A percentile compares a stretch with the other conserved stretches of the same genome.
These are phyloP conservation scores for Thyridium curvatum DNA, from an alignment of 2,329 filamentous ascomycete genomes.

Conservation along the genomic window DNA sequence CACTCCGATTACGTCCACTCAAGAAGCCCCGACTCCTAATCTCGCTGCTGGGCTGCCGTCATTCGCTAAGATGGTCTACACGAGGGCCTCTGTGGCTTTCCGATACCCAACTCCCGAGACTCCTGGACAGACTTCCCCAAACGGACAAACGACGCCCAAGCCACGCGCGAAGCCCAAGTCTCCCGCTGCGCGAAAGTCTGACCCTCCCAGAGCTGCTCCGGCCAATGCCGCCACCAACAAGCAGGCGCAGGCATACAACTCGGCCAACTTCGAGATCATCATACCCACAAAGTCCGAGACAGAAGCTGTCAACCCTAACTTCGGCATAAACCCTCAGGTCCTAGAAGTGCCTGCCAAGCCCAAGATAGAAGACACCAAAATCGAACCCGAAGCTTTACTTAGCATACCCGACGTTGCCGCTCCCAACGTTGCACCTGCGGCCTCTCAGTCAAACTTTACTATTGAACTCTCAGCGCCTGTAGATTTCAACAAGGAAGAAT, in stretches of 20 bases:
- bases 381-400: too few relatives aligned
- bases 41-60: constrained; percentile 40
- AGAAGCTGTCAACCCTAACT: constrained; percentile 8
- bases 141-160: constrained; percentile 19
- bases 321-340: neutral
- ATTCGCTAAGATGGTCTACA: constrained; percentile 41
- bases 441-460: constrained; percentile 26
- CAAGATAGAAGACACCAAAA: too few relatives aligned
- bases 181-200: constrained; percentile 9
- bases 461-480: constrained; percentile 38
- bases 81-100: constrained; percentile 33
- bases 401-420: too few relatives aligned
- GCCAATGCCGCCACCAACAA: constrained; percentile 10
- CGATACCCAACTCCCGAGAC: constrained; percentile 30
- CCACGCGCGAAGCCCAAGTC: constrained; percentile 19
- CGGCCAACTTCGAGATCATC: constrained; percentile 37
- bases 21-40: constrained; percentile 16
- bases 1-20: too few relatives aligned
- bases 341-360: neutral
- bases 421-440: neutral
- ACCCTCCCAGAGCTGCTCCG: constrained; percentile 9
- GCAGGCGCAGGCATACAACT: constrained; percentile 25
- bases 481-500: constrained; percentile 46
- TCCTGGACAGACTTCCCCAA: constrained; percentile 16
- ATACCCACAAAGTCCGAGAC: constrained; percentile 36